phyloP scores from a whole-genome alignment of 2,329 filamentous ascomycete species.

The Ceratocystis colombiana region DNA sequence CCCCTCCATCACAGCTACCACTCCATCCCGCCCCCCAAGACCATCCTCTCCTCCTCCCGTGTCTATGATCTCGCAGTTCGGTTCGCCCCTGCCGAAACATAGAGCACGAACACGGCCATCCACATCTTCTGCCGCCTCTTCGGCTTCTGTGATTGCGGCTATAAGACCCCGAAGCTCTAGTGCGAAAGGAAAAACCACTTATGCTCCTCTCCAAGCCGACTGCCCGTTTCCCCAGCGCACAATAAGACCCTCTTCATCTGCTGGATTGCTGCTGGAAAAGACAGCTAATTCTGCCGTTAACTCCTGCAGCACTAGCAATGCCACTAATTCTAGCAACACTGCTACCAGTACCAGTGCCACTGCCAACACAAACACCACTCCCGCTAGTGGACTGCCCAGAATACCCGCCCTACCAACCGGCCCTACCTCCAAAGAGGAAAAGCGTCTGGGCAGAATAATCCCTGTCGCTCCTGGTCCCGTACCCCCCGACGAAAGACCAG shows the following conservation, averaged over 20 bases:
- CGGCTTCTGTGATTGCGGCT: conserved; percentile 1
- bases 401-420: conserved; percentile 8
- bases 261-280: conserved; percentile 2
- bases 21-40: background rate
- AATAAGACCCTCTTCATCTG: conserved; percentile 17
- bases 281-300: background rate
- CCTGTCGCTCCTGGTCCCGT: conserved; percentile 20
- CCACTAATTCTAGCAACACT: background rate
- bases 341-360: background rate
- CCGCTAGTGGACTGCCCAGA: background rate
- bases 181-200: conserved; percentile 14
- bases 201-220: conserved; percentile 19
- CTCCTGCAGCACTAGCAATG: background rate
- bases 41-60: conserved; percentile 9
- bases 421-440: conserved; percentile 15
- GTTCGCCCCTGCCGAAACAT: background rate
- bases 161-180: conserved; percentile 6
- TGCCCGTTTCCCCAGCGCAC: conserved; percentile 2
- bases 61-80: conserved; percentile 4
- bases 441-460: conserved; percentile 20
- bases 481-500: conserved; percentile 21
- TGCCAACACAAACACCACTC: background rate
- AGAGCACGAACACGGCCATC: background rate
- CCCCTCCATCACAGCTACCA: background rate
- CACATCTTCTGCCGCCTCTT: background rate